Evolutionary conservation across 305 asterid species (phyloP), one percentile per base, ranked within the genome.

Genomic region (Fraxinus velutina): DNA sequence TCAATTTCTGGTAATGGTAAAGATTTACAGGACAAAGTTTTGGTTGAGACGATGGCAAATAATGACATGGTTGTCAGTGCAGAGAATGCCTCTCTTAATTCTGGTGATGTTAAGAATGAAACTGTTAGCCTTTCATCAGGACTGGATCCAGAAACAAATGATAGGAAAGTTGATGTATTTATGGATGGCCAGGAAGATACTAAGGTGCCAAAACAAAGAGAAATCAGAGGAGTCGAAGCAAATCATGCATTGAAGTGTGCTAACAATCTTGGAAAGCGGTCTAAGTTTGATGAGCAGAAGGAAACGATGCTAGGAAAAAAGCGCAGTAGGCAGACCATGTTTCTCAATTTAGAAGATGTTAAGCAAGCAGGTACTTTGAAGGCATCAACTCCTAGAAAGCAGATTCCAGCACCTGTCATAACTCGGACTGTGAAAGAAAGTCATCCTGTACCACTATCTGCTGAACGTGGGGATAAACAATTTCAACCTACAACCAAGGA

Each of bases 221-320:
- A 93, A 90, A 80, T 87, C 76, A 89, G 75, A 91, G 97, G 97
- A 79, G 84, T 84, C 80, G 99, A 96, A 87, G 97, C 97, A 81
- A 93, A 70, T 85, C 90, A 93, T 86, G 97, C 94, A 50, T 76
- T 90, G 52, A 96, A 92, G 85, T 82, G 76, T 42, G 91, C 91
- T 73, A 92, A 88, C 82, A 94, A 87, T 87, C 90, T 85, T 83
- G 97, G 92, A 75, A 95, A 96, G 88, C 94, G 99, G 36, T 92
- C 96, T 42, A 91, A 89, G 89, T 55, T 96, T 86, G 97, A 96
- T 87, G 98, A 89, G 42, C 94, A 92, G 77, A 96, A 96, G 88
- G 99, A 94, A 88, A 94, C 86, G 29, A 93, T 93, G 98, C 91
- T 96, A 71, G 99, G 99, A 80, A 96, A 94, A 83, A 94, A 92